Conservation (phyloP, 2,329 filamentous ascomycete genomes). For the Daldinia sp. region DNA sequence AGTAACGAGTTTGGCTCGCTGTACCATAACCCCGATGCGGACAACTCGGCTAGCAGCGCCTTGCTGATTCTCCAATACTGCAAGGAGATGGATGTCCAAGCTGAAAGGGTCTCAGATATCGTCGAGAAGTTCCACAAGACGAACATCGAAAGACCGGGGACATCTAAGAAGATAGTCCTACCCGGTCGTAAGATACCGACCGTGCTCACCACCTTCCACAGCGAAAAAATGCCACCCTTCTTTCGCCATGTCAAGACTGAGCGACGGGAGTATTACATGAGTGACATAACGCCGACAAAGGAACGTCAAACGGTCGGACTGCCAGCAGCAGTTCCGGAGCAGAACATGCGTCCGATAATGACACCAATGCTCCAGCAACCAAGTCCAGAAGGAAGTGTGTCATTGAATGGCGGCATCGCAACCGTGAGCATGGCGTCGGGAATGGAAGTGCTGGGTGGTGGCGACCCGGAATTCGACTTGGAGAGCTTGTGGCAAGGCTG, state of each 20-base stretch:
- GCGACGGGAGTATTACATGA: conserved; percentile 24
- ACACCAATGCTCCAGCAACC: conserved; percentile 43
- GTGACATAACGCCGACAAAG: conserved; percentile 25
- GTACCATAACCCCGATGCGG: conserved; percentile 55
- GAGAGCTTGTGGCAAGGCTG: conserved; percentile 48
- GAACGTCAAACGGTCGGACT: conserved; percentile 30
- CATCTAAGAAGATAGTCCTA: conserved; percentile 38
- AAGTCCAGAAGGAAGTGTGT: conserved; percentile 44
- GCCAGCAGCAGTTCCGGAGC: conserved; percentile 14
- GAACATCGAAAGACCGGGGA: conserved; percentile 45
- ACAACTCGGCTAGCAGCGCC: conserved; percentile 51
- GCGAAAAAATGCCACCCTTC: conserved; percentile 45
- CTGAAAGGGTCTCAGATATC: conserved; percentile 58
- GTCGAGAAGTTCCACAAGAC: conserved; percentile 57
- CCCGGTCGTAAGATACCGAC: conserved; percentile 44
- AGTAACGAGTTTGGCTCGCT: conserved; percentile 65
- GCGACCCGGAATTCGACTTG: conserved; percentile 50
- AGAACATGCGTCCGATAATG: conserved; percentile 38
- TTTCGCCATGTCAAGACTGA: conserved; percentile 36
- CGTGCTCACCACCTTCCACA: conserved; percentile 37
- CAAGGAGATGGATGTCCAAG: conserved; percentile 58
- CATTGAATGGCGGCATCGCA: conserved; percentile 39
- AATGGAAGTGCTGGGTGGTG: conserved; percentile 38
- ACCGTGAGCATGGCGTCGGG: conserved; percentile 32
- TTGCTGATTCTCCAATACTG: conserved; percentile 60